Evolutionary conservation across 1,284 basidiomycete genomes (phyloP).

Genomic region (Cryptococcus sp.): DNA sequence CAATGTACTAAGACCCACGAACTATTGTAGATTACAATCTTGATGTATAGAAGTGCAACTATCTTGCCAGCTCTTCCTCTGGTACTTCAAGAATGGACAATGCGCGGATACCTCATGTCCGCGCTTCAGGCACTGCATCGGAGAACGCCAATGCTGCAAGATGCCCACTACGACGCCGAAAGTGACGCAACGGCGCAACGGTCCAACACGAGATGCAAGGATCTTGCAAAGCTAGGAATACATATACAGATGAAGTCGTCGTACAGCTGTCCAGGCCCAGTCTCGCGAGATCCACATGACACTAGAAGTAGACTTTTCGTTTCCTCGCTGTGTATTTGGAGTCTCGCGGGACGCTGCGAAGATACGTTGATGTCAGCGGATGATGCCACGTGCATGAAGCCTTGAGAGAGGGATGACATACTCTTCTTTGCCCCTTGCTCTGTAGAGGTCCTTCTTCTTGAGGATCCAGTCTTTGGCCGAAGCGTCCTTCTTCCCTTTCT

Average conservation of each 20-base stretch:
- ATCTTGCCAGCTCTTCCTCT: too few relatives aligned
- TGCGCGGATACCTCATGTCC: too few relatives aligned
- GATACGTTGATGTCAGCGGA: background rate
- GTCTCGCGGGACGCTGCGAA: slow-evolving; percentile 50
- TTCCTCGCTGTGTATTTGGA: slow-evolving; percentile 55
- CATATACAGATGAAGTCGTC: background rate
- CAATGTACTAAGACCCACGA: too few relatives aligned
- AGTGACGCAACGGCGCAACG: too few relatives aligned
- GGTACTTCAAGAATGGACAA: too few relatives aligned
- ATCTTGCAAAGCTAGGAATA: background rate
- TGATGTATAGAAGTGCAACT: too few relatives aligned
- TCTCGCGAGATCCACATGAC: background rate
- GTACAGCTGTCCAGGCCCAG: background rate
- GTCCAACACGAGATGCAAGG: too few relatives aligned
- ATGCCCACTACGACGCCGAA: too few relatives aligned
- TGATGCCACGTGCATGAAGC: background rate
- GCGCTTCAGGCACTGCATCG: too few relatives aligned
- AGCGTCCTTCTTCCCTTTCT: slow-evolving; percentile 47
- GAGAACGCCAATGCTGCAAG: too few relatives aligned
- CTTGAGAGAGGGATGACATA: slow-evolving; percentile 20
- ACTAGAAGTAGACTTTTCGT: slow-evolving; percentile 51
- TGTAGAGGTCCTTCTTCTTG: slow-evolving; percentile 62
- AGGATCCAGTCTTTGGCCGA: slow-evolving; percentile 58
- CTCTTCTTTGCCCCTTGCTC: slow-evolving; percentile 59
- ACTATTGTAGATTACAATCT: too few relatives aligned